A percentile compares a stretch with the other conserved stretches of the same genome.
phyloP scores from a whole-genome alignment of 495 filamentous ascomycete genomes.

The Penicillium ochrochloron region DNA sequence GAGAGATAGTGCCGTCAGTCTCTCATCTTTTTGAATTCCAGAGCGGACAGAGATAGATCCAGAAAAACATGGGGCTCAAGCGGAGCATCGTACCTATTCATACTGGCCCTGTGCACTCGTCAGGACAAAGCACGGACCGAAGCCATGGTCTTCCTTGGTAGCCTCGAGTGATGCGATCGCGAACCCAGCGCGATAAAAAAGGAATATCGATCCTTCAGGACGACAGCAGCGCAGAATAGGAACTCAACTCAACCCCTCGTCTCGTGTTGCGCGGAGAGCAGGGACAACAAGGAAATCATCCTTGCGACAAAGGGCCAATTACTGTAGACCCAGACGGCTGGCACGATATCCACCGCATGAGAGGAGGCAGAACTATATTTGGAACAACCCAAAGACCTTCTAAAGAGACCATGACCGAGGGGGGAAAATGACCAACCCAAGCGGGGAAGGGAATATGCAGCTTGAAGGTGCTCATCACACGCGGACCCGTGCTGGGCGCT shows the following conservation, averaged over 20 bases:
- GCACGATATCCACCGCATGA: conserved; percentile 25
- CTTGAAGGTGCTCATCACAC: conserved; percentile 35
- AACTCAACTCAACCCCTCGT: conserved; percentile 21
- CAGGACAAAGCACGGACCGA: conserved; percentile 33
- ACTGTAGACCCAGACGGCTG: conserved; percentile 25
- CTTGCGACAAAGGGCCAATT: conserved; percentile 28
- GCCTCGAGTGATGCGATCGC: conserved; percentile 22
- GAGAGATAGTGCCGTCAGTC: conserved; percentile 30
- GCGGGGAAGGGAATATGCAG: conserved; percentile 33
- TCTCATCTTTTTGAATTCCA: not conserved
- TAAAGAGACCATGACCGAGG: conserved; percentile 5
- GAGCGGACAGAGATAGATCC: conserved; percentile 2
- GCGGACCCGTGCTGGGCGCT: conserved; percentile 29
- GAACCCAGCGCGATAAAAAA: conserved; percentile 23
- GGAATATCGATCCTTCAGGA: conserved; percentile 13
- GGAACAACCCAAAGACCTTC: conserved; percentile 25
- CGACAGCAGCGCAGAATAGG: conserved; percentile 1
- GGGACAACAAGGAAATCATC: conserved; percentile 23
- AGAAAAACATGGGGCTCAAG: conserved; percentile 16
- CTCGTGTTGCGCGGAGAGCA: conserved; percentile 33
- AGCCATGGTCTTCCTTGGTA: conserved; percentile 37
- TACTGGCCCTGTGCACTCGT: conserved; percentile 36
- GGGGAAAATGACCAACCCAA: conserved; percentile 7
- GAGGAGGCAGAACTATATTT: conserved; percentile 36
- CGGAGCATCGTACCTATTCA: conserved; percentile 45